Conservation (phyloP, 1,139 yeast species). For the Kodamaea sp. region DNA sequence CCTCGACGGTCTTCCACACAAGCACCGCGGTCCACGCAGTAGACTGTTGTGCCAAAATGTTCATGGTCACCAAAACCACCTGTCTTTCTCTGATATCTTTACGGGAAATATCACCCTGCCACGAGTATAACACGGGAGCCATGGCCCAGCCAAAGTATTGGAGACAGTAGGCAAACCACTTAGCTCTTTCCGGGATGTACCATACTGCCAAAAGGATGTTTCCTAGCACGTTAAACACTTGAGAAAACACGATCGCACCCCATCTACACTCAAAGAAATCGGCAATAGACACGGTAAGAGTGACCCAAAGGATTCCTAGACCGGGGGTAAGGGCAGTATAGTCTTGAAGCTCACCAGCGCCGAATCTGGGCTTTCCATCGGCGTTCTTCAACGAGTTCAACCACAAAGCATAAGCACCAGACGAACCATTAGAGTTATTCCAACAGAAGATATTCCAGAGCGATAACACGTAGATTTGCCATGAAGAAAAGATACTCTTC, state of each 20-base stretch:
- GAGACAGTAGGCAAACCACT: constrained; percentile 51
- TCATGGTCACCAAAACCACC: constrained; percentile 45
- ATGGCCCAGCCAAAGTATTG: constrained; percentile 53
- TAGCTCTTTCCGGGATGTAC: constrained; percentile 45
- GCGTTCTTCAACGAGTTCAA: constrained; percentile 33
- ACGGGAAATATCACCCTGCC: constrained; percentile 49
- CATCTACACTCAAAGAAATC: constrained; percentile 56
- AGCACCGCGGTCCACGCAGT: constrained; percentile 48
- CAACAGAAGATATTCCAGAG: constrained; percentile 63
- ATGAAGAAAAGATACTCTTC: constrained; percentile 51
- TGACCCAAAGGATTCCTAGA: constrained; percentile 43
- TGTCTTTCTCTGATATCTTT: constrained; percentile 46
- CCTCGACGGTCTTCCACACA: constrained; percentile 46
- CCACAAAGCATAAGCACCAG: constrained; percentile 55
- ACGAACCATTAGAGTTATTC: constrained; percentile 52
- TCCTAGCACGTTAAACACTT: constrained; percentile 44
- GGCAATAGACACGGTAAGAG: constrained; percentile 42
- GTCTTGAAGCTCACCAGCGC: constrained; percentile 38
- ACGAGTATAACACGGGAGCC: constrained; percentile 50
- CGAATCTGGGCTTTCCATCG: constrained; percentile 28
- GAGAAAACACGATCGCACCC: constrained; percentile 58
- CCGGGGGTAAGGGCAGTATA: constrained; percentile 47
- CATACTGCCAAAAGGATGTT: constrained; percentile 47
- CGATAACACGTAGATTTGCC: constrained; percentile 55
- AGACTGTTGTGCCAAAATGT: constrained; percentile 44